A percentile compares a stretch with the other conserved stretches of the same genome.
These are phyloP conservation scores for Marasmius tenuissimus DNA, from an alignment of 1,284 basidiomycete genomes.

Conservation along the genomic window DNA sequence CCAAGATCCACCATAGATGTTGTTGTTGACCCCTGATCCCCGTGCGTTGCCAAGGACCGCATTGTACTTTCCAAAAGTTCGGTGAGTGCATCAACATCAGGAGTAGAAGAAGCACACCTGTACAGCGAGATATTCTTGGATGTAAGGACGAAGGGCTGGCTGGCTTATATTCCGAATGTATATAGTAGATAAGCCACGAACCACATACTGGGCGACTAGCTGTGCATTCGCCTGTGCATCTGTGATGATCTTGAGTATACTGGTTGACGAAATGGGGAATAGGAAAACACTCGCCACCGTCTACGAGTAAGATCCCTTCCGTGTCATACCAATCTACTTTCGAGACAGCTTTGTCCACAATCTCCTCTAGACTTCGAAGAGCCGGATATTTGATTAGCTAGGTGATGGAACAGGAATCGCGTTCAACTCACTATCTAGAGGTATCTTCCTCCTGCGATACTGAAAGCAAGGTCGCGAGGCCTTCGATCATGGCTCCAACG, in stretches of 20 bases:
- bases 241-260: not conserved
- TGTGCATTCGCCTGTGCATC: not conserved
- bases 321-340: not conserved
- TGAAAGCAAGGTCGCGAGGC: constrained; percentile 5
- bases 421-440: not conserved
- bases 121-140: constrained; percentile 7
- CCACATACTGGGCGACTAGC: not conserved
- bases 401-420: no score
- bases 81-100: not conserved
- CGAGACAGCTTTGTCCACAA: not conserved
- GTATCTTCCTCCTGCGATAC: not conserved
- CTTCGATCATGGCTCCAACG: constrained; percentile 7
- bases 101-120: constrained; percentile 2
- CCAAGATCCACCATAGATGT: constrained; percentile 13
- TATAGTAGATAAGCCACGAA: constrained; percentile 3
- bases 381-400: no score
- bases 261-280: not conserved
- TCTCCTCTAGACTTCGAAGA: not conserved
- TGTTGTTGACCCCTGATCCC: not conserved
- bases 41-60: constrained; percentile 11
- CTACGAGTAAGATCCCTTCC: not conserved
- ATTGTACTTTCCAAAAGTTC: constrained; percentile 7
- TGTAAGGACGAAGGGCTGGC: not conserved
- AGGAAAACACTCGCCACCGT: not conserved
- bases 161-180: constrained; percentile 7